Base-by-base conservation (phyloP, 2,329 filamentous ascomycete species). In the Pezicula carpinea region DNA sequence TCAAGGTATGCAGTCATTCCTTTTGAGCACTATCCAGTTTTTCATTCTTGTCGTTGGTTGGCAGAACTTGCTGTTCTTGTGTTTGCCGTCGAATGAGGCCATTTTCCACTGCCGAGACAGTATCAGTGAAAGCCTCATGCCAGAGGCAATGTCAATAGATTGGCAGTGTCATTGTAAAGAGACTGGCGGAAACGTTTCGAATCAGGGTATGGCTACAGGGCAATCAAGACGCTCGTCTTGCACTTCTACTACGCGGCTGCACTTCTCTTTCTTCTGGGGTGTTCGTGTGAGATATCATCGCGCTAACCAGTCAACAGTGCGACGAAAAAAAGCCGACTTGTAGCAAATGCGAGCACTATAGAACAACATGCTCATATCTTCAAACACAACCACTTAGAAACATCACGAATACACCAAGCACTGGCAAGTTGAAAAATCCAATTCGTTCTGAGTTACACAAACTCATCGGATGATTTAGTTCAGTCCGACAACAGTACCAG, bases 1-100 rank as follows among this genome's bases (percentile, higher is more conserved):
- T 66, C 47, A 66, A 66, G 61, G 63, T 65, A 58, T 45, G 58
- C 22, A 15, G 19, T 35, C 15, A 8, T 43, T 22, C 21, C 17
- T 33, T 34, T 18, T 35, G 18, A 34, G 14, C 10, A 4, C 18
- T 14, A 19, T 19, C n/a, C 14, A 35, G 33, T 14, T 14, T 6
- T 39, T 39, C 18, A 22, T 11, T 18, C 17, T 15, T 23, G 21
- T 4, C 21, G 5, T 39, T 2, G 6, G 18, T 26, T 39, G 21
- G 2, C 13, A 34, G 32, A 17, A 34, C 5, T 34, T 5, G 5
- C 18, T n/a, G 17, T 21, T n/a, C 21, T 39, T 18, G n/a, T 21
- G 18, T 3, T 6, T 21, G 22, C 6, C 38, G 14, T n/a, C 32
- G 5, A 34, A 14, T 5, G 32, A 14, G 14, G 13, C 4, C 5